Evolutionary conservation across 305 asterid genomes (phyloP).

Genomic region (Rubia balearica): DNA sequence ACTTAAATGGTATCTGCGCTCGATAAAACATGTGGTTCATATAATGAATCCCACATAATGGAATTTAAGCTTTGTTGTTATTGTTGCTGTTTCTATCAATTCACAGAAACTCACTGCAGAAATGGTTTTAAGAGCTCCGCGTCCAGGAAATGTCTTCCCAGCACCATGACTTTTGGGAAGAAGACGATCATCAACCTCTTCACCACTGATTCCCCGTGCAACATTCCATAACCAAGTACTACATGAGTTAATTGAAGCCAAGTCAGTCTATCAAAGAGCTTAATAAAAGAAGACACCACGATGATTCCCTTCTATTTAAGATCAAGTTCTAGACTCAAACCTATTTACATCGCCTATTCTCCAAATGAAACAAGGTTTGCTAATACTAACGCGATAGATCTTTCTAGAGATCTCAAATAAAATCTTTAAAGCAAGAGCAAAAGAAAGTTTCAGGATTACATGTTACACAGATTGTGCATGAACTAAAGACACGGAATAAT

Average conservation of each 20-base stretch:
- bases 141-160: slow-evolving; percentile 94
- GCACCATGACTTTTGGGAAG: slow-evolving; percentile 96
- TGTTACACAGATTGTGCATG: not conserved
- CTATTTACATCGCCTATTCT: not conserved
- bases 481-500: not conserved
- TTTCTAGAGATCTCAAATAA: not conserved
- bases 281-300: not conserved
- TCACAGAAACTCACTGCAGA: slow-evolving; percentile 43
- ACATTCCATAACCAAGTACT: slow-evolving; percentile 92
- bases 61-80: not conserved
- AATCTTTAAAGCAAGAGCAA: not conserved
- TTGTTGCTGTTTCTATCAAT: slow-evolving; percentile 7
- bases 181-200: slow-evolving; percentile 87
- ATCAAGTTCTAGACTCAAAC: not conserved
- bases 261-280: slow-evolving; percentile 18
- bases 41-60: not conserved
- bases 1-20: not conserved
- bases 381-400: not conserved
- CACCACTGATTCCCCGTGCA: slow-evolving; percentile 83
- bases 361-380: not conserved
- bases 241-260: slow-evolving; percentile 14
- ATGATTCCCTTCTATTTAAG: not conserved
- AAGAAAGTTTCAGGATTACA: not conserved
- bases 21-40: not conserved
- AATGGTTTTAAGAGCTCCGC: slow-evolving; percentile 63